These are phyloP conservation scores for Sparassis latifolia DNA, from an alignment of 1,284 basidiomycete species.

Conservation along the genomic window DNA sequence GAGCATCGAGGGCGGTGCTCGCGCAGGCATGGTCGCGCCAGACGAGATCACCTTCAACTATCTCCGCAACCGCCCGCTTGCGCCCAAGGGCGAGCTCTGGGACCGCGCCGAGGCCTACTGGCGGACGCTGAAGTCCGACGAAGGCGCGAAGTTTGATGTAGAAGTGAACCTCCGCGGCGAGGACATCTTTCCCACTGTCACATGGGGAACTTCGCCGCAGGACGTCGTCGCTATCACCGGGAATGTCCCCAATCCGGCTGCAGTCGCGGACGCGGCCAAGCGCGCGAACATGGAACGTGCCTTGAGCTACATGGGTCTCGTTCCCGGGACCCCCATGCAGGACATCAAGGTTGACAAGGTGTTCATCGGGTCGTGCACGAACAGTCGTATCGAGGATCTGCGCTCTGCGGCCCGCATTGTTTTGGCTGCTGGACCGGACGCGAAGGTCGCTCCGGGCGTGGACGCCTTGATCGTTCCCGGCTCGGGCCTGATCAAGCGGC, in stretches of 20 bases:
- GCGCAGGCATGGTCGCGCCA: conserved; percentile 93
- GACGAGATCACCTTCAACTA: conserved; percentile 91
- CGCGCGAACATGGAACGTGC: conserved; percentile 76
- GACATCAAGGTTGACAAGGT: conserved; percentile 87
- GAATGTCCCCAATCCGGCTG: conserved; percentile 75
- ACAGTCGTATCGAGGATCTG: conserved; percentile 93
- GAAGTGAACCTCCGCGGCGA: conserved; percentile 82
- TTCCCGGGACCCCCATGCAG: conserved; percentile 79
- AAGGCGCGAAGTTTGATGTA: conserved; percentile 86
- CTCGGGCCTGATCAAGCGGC: conserved; percentile 91
- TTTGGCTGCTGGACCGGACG: conserved; percentile 66
- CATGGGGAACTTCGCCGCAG: conserved; percentile 96
- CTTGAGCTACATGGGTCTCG: conserved; percentile 89
- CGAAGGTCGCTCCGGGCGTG: conserved; percentile 76
- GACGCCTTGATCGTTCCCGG: conserved; percentile 95
- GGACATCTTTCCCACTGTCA: conserved; percentile 91
- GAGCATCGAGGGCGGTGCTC: conserved; percentile 95
- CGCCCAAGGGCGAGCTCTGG: conserved; percentile 87
- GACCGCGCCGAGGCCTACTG: conserved; percentile 86
- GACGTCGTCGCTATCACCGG: conserved; percentile 89
- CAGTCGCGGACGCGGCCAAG: conserved; percentile 60
- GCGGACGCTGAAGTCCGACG: conserved; percentile 81
- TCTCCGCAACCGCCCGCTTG: conserved; percentile 80
- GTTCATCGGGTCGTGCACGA: conserved; percentile 96
- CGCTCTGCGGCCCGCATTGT: conserved; percentile 85